A percentile compares a stretch with the other conserved stretches of the same genome.
These are phyloP conservation scores for Funneliformis caledonium DNA, from an alignment of 371 early-diverging fungal species.

Conservation along the genomic window DNA sequence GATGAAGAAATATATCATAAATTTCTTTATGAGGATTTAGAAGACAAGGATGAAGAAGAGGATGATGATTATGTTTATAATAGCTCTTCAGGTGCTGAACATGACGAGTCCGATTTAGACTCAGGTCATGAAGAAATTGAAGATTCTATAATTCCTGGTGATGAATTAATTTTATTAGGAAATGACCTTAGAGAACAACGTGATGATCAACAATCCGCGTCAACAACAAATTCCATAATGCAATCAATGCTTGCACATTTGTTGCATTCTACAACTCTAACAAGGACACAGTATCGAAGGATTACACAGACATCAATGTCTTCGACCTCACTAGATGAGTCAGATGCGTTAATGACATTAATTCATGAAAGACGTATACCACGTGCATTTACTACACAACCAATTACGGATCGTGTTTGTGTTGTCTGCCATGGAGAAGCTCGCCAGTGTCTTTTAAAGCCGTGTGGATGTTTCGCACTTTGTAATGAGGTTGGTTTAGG, in stretches of 20 bases:
- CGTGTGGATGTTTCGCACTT: conserved; percentile 38
- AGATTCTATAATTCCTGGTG: neutral
- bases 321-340: conserved; percentile 23
- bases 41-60: conserved; percentile 32
- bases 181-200: conserved; percentile 36
- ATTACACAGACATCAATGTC: conserved; percentile 10
- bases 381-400: neutral
- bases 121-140: neutral
- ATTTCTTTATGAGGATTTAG: conserved; percentile 31
- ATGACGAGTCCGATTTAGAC: conserved; percentile 22
- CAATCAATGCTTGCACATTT: conserved; percentile 37
- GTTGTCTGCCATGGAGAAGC: conserved; percentile 38
- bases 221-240: conserved; percentile 11
- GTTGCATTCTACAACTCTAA: conserved; percentile 32
- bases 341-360: conserved; percentile 15
- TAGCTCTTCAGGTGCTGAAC: neutral
- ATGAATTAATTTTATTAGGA: conserved; percentile 31
- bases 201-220: neutral
- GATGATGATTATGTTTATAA: conserved; percentile 13
- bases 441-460: conserved; percentile 38
- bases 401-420: conserved; percentile 38
- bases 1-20: conserved; percentile 35
- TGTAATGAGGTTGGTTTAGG: conserved; percentile 24
- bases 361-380: conserved; percentile 28
- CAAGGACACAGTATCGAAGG: conserved; percentile 31